Conservation (phyloP, 1,284 basidiomycete species). For the Tylopilus sp. region DNA sequence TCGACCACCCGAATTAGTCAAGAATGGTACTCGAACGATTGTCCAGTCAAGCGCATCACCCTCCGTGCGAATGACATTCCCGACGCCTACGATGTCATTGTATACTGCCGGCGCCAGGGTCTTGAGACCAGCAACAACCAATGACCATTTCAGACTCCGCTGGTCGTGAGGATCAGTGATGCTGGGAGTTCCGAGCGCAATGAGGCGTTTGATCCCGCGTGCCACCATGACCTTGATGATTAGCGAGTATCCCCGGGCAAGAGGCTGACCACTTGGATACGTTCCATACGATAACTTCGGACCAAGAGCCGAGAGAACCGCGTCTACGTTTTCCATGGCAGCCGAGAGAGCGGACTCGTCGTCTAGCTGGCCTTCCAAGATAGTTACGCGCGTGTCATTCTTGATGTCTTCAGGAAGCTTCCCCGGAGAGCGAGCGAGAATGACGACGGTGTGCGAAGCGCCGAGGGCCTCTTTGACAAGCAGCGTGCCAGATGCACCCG, state of each 20-base stretch:
- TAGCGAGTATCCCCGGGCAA: conserved; percentile 54
- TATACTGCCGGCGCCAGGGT: conserved; percentile 41
- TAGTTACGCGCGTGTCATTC: conserved; percentile 41
- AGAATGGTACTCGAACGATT: conserved; percentile 57
- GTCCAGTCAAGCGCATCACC: conserved; percentile 59
- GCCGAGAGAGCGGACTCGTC: conserved; percentile 45
- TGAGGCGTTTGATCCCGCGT: conserved; percentile 51
- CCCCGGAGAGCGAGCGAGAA: conserved; percentile 59
- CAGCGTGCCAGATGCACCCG: conserved; percentile 54
- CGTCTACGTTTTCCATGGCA: conserved; percentile 55
- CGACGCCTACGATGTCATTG: conserved; percentile 50
- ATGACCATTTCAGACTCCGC: conserved; percentile 45
- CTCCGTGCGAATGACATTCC: conserved; percentile 47
- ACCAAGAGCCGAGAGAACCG: conserved; percentile 63
- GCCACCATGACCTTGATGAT: conserved; percentile 55
- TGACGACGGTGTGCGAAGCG: conserved; percentile 44
- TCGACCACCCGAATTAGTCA: conserved; percentile 46
- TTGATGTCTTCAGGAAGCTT: conserved; percentile 54
- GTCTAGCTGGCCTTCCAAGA: conserved; percentile 54
- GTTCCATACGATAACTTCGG: conserved; percentile 39
- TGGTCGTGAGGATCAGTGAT: conserved; percentile 59
- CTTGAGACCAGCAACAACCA: conserved; percentile 41
- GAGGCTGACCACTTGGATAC: conserved; percentile 49
- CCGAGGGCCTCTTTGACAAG: conserved; percentile 52
- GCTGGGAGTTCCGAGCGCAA: conserved; percentile 62